Conservation (phyloP, 139 green algal species). For the Pseudopediastrum boryanum region DNA sequence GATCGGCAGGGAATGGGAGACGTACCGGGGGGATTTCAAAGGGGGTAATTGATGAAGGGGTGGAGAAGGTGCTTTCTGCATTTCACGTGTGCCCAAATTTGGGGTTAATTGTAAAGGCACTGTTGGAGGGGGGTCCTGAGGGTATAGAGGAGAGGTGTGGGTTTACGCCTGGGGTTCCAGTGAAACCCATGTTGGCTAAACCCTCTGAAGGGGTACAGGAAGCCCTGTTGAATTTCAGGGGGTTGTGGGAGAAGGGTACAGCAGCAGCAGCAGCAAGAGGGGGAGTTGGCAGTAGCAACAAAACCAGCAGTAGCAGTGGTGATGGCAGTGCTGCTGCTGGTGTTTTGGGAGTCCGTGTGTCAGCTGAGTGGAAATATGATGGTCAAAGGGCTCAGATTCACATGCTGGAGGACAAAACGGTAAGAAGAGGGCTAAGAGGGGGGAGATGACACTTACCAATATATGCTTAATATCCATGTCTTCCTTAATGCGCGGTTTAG, state of each 20-base stretch:
- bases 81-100: conserved; percentile 27
- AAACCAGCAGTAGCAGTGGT: background rate
- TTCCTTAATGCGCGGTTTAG: no score
- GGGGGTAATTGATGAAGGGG: no score
- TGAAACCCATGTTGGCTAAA: conserved; percentile 94
- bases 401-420: conserved; percentile 54
- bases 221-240: conserved; percentile 16
- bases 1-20: no score
- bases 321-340: background rate
- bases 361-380: conserved; percentile 92
- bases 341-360: background rate
- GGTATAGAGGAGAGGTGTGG: conserved; percentile 52
- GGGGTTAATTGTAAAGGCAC: conserved; percentile 47
- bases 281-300: background rate
- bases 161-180: conserved; percentile 75
- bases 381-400: conserved; percentile 90
- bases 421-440: no score
- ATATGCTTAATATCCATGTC: no score
- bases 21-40: no score
- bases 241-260: background rate
- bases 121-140: conserved; percentile 67
- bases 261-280: background rate
- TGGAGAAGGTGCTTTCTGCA: no score
- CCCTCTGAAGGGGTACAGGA: conserved; percentile 62
- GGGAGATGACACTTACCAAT: no score